Evolutionary conservation across 2,329 filamentous ascomycete genomes (phyloP), one percentile per base, ranked within the genome.

Genomic region (Cladosporium velox): DNA sequence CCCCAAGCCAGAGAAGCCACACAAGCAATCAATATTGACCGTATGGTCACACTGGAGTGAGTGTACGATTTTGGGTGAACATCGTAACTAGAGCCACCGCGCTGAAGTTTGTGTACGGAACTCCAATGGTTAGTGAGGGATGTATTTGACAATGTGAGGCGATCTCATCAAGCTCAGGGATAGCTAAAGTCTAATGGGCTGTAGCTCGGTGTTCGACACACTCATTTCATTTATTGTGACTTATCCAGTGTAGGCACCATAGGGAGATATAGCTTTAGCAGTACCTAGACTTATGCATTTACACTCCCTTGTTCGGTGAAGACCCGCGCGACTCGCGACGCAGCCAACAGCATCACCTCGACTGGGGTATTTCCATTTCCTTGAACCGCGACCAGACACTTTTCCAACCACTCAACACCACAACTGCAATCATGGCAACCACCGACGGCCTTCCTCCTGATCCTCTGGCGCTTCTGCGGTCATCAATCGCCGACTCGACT

Each of bases 381-480:
- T 55, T 34, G 52, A 34, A 30, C 26, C 32, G 11, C 41, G n/a
- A 32, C 28, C 30, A 34, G 52, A 55, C 28, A 55, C n/a, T 30
- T 21, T 34, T 18, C 10, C 52, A 34, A 11, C 34, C 10, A n/a
- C 10, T 14, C 30, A 24, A 41, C 30, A 62, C 28, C 18, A 52
- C 30, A 24, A 21, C 59, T 30, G 74, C 59, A 65, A 55, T 12
- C 28, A 90, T 90, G 88, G 84, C 88, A 71, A 77, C 85, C 64
- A 79, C 81, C 72, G 87, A 88, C 71, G 75, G 78, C 30, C 71
- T 75, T 15, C 66, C 70, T 8, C 63, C 76, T 77, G 69, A 98
- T 76, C 88, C 93, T 60, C 88, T 98, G 70, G 84, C 93, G 70
- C 88, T 95, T 69, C 86, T 98, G 72, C 91, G 93, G 75, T 88